These are phyloP conservation scores for Fusarium sarcochroum DNA, from an alignment of 2,329 filamentous ascomycete species.

Conservation along the genomic window DNA sequence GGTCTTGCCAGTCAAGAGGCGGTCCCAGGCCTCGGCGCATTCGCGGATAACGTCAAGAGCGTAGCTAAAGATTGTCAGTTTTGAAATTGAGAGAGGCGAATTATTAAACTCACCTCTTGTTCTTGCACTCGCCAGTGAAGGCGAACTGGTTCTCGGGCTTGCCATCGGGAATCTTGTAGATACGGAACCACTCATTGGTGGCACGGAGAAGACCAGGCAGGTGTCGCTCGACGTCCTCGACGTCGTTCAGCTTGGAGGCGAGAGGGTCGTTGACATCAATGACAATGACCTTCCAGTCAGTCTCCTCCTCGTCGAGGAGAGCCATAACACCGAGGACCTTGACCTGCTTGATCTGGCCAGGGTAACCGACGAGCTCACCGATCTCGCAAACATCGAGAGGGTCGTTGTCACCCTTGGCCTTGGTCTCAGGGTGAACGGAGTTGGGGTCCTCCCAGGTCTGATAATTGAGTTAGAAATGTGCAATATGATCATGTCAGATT, in stretches of 20 bases:
- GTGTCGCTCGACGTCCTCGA: slow-evolving; percentile 99
- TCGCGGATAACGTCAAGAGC: slow-evolving; percentile 96
- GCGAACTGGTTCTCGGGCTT: slow-evolving; percentile 99
- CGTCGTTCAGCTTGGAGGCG: slow-evolving; percentile 95
- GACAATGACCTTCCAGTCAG: slow-evolving; percentile 99
- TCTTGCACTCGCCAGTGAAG: slow-evolving; percentile 99
- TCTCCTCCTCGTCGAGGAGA: slow-evolving; percentile 98
- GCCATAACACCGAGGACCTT: slow-evolving; percentile 99
- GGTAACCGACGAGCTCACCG: slow-evolving; percentile 95
- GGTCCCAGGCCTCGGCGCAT: slow-evolving; percentile 97
- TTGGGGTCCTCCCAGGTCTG: slow-evolving; percentile 99
- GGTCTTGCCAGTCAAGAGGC: slow-evolving; percentile 92
- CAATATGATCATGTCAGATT: slow-evolving; percentile 13
- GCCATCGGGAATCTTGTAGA: slow-evolving; percentile 99
- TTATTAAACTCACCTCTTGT: slow-evolving; percentile 80
- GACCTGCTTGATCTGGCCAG: slow-evolving; percentile 98
- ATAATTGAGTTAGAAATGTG: slow-evolving; percentile 25
- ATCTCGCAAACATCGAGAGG: slow-evolving; percentile 99
- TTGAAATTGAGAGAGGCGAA: background rate
- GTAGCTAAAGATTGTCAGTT: slow-evolving; percentile 69
- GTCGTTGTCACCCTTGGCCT: slow-evolving; percentile 99
- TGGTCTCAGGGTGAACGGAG: slow-evolving; percentile 95
- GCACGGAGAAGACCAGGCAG: slow-evolving; percentile 95
- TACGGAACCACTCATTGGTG: slow-evolving; percentile 99
- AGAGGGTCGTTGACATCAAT: slow-evolving; percentile 98